These are phyloP conservation scores for Paraleonurus japonicus DNA, from an alignment of 257 asterid species.

Conservation along the genomic window DNA sequence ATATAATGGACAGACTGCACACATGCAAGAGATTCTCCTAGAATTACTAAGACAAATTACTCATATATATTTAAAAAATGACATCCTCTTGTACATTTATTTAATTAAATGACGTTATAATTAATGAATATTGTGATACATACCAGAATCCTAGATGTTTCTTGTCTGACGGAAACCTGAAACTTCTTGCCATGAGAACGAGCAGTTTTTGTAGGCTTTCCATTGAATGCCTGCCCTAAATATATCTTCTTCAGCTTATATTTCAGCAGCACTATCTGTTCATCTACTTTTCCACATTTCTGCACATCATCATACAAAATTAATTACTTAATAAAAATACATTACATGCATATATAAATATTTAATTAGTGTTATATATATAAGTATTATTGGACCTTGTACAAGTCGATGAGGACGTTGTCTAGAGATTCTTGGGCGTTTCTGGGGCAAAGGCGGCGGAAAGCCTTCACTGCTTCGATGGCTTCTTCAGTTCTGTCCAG, in stretches of 20 bases:
- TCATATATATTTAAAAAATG: neutral
- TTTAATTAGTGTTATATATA: no score
- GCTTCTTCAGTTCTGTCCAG: conserved; percentile 69
- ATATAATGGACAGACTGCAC: neutral
- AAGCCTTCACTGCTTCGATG: conserved; percentile 63
- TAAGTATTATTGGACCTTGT: conserved; percentile 43
- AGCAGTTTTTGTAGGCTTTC: conserved; percentile 82
- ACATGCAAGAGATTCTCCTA: neutral
- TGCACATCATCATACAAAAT: conserved; percentile 24
- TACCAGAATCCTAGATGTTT: conserved; percentile 70
- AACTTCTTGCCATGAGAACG: conserved; percentile 90
- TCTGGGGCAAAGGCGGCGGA: conserved; percentile 58
- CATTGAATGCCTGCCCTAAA: conserved; percentile 80
- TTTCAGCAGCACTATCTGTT: conserved; percentile 71
- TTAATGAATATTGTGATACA: neutral
- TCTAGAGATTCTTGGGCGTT: conserved; percentile 74
- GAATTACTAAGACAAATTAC: no score
- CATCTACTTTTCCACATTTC: conserved; percentile 88
- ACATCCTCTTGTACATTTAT: neutral
- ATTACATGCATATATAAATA: no score
- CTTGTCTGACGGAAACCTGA: conserved; percentile 76
- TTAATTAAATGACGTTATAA: no score
- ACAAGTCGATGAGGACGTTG: conserved; percentile 74
- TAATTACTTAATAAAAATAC: neutral
- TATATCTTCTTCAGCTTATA: conserved; percentile 72